These are phyloP conservation scores for Ceratocystis ficicola DNA, from an alignment of 2,329 filamentous ascomycete genomes.

Conservation along the genomic window DNA sequence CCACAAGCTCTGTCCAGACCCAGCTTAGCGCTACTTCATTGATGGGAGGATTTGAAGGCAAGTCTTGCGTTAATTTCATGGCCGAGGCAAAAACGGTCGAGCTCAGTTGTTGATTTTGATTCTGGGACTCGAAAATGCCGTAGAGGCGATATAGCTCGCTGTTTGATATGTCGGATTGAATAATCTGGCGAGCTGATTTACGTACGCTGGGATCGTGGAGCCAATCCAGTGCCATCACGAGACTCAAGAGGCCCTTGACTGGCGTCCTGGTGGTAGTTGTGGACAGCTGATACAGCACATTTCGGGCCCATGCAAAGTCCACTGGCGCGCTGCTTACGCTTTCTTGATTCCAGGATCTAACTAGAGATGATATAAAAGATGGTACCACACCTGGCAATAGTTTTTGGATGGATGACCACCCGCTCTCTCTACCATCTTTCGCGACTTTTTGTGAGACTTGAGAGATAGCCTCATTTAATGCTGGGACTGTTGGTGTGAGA, in stretches of 20 bases:
- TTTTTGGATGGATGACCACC: conserved; percentile 8
- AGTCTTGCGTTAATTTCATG: background rate
- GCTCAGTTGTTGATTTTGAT: conserved; percentile 46
- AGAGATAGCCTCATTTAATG: background rate
- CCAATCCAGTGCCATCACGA: conserved; percentile 56
- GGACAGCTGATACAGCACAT: conserved; percentile 47
- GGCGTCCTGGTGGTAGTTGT: conserved; percentile 28
- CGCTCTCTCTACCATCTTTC: background rate
- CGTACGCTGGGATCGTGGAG: conserved; percentile 44
- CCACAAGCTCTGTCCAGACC: conserved; percentile 53
- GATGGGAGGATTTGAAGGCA: conserved; percentile 12
- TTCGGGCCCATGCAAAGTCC: conserved; percentile 39
- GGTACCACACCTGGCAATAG: conserved; percentile 16
- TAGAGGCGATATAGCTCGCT: conserved; percentile 67
- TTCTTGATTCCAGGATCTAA: background rate
- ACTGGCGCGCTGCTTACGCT: conserved; percentile 20
- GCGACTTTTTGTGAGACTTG: background rate
- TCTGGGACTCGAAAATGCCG: conserved; percentile 55
- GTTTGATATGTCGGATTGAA: conserved; percentile 56
- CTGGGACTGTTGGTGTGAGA: conserved; percentile 28
- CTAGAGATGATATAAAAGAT: background rate
- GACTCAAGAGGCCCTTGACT: conserved; percentile 44
- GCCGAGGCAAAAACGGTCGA: conserved; percentile 54
- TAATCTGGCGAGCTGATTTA: conserved; percentile 58
- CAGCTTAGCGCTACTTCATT: conserved; percentile 34